A percentile compares a stretch with the other conserved stretches of the same genome.
Evolutionary conservation across 345 rosid genomes (phyloP).

Genomic region (Populus deltoides): DNA sequence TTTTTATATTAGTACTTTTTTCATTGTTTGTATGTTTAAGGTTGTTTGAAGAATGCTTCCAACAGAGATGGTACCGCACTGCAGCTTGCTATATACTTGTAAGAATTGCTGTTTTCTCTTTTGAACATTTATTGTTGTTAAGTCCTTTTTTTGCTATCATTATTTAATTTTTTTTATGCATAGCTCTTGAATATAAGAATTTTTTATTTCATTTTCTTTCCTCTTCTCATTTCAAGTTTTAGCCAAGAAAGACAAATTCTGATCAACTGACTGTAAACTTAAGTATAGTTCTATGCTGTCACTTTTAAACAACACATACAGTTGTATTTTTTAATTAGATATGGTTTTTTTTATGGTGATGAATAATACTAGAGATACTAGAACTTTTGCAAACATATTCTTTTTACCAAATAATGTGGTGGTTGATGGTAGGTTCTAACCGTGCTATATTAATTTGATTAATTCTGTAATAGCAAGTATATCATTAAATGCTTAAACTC

Average conservation of each 20-base stretch:
- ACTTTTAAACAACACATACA: background rate
- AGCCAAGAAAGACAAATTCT: background rate
- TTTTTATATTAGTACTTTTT: background rate
- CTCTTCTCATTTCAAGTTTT: background rate
- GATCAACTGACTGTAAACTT: background rate
- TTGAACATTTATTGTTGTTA: background rate
- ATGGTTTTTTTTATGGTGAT: background rate
- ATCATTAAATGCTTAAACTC: background rate
- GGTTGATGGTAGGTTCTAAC: background rate
- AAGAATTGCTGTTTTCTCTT: slow-evolving; percentile 34
- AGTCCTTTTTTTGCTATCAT: too few relatives aligned
- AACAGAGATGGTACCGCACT: slow-evolving; percentile 95
- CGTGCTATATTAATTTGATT: background rate
- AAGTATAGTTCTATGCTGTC: background rate
- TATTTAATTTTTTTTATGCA: background rate
- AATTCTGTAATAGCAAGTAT: background rate
- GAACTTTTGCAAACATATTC: background rate
- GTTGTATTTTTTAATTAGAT: background rate
- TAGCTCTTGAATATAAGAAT: background rate
- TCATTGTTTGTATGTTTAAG: slow-evolving; percentile 35
- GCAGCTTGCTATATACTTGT: slow-evolving; percentile 99
- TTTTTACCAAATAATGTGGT: background rate
- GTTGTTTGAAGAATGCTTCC: slow-evolving; percentile 98
- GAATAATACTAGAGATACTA: background rate
- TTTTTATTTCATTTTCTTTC: background rate